Percentiles rank a stretch among this genome's conserved stretches.
Conservation (phyloP, 2,329 filamentous ascomycete genomes). For the Cytospora piceae region DNA sequence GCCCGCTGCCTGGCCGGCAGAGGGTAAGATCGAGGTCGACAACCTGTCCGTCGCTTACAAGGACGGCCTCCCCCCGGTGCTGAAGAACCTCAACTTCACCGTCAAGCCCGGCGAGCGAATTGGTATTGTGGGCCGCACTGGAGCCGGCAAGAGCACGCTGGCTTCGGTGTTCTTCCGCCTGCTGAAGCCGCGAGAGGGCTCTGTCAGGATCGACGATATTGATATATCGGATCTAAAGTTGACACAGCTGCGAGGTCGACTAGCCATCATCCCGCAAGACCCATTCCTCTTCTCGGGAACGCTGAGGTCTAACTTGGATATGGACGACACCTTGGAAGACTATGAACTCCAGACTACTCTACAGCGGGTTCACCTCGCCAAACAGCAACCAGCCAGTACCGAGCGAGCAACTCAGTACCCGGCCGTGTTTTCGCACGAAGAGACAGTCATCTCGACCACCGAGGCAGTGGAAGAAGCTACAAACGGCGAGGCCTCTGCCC, state of each 20-base stretch:
- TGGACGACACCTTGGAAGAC: conserved; percentile 63
- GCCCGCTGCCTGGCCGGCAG: conserved; percentile 47
- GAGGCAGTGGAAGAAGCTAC: conserved; percentile 23
- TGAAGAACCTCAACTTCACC: conserved; percentile 44
- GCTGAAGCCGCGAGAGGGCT: conserved; percentile 47
- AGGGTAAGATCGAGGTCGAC: conserved; percentile 45
- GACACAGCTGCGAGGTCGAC: conserved; percentile 60
- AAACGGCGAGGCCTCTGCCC: conserved; percentile 9
- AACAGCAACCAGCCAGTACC: conserved; percentile 44
- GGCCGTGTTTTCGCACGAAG: conserved; percentile 29
- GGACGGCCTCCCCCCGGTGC: conserved; percentile 41
- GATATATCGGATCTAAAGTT: conserved; percentile 63
- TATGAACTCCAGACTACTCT: conserved; percentile 63
- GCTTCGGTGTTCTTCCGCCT: conserved; percentile 68
- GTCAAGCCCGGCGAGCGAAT: conserved; percentile 60
- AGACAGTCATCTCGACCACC: conserved; percentile 30
- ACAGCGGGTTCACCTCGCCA: conserved; percentile 63
- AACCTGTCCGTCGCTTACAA: conserved; percentile 45
- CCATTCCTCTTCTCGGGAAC: conserved; percentile 69
- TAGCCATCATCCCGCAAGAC: conserved; percentile 70
- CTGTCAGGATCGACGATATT: conserved; percentile 50
- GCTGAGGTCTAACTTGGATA: conserved; percentile 65
- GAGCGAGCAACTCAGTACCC: conserved; percentile 38
- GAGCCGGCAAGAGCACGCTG: conserved; percentile 68
- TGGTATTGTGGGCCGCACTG: conserved; percentile 67